Conservation (phyloP, 2,329 filamentous ascomycete genomes). For the Scedosporium minutisporum region DNA sequence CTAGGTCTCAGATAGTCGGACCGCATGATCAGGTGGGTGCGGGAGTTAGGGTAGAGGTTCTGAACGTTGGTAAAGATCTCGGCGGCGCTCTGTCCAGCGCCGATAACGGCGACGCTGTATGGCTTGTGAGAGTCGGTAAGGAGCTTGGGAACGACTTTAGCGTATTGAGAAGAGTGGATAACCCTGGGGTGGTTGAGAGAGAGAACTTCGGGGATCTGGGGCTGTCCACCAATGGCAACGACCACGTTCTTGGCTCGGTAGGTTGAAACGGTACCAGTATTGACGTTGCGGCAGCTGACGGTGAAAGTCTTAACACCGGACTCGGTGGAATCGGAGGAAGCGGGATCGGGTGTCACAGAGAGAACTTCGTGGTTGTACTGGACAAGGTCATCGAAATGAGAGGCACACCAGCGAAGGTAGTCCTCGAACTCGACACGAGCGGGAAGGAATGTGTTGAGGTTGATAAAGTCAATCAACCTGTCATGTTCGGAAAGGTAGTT, state of each 20-base stretch:
- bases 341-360: constrained; percentile 52
- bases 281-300: constrained; percentile 54
- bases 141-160: constrained; percentile 50
- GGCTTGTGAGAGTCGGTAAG: constrained; percentile 37
- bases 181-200: constrained; percentile 62
- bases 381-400: constrained; percentile 64
- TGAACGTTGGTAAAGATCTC: constrained; percentile 93
- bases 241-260: constrained; percentile 57
- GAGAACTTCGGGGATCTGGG: constrained; percentile 60
- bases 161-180: constrained; percentile 84
- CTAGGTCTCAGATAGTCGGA: constrained; percentile 77
- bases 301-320: constrained; percentile 52
- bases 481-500: constrained; percentile 81
- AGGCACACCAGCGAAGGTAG: constrained; percentile 87
- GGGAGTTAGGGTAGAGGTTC: constrained; percentile 68
- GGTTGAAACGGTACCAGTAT: constrained; percentile 42
- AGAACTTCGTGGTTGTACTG: constrained; percentile 71
- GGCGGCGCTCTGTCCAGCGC: constrained; percentile 83
- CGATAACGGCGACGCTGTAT: constrained; percentile 75
- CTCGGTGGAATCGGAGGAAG: constrained; percentile 15
- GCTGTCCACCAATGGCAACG: constrained; percentile 48
- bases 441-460: constrained; percentile 80
- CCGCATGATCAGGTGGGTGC: constrained; percentile 70
- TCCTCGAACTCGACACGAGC: constrained; percentile 86
- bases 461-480: constrained; percentile 83